These are phyloP conservation scores for Podaxis sp. DNA, from an alignment of 768 basidiomycete species.

Conservation along the genomic window DNA sequence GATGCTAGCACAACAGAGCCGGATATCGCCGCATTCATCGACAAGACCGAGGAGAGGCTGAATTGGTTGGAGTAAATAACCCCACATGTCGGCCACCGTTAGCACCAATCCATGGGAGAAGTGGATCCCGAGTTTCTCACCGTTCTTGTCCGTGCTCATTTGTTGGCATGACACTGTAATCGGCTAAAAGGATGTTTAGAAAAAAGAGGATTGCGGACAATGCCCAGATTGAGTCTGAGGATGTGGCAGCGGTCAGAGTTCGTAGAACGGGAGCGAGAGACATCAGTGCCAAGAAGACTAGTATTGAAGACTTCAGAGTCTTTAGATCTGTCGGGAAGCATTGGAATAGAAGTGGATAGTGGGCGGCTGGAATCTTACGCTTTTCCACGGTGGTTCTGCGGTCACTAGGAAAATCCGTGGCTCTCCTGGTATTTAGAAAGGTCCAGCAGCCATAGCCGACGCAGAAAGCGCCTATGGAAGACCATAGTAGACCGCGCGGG, in stretches of 20 bases:
- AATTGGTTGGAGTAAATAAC: constrained; percentile 19
- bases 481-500: constrained; percentile 66
- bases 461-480: constrained; percentile 60
- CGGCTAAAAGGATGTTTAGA: constrained; percentile 79
- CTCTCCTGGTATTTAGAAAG: constrained; percentile 7
- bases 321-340: constrained; percentile 55
- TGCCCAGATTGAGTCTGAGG: constrained; percentile 97
- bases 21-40: constrained; percentile 90
- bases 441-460: constrained; percentile 64
- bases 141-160: constrained; percentile 52
- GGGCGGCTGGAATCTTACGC: constrained; percentile 1
- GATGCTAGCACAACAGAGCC: constrained; percentile 93
- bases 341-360: constrained; percentile 8
- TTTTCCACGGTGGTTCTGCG: neutral
- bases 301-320: constrained; percentile 74
- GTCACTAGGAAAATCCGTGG: neutral
- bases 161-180: constrained; percentile 58
- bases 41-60: constrained; percentile 80
- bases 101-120: constrained; percentile 13
- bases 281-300: constrained; percentile 87
- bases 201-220: constrained; percentile 82
- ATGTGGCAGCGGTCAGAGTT: constrained; percentile 92
- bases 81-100: constrained; percentile 1
- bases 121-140: constrained; percentile 33
- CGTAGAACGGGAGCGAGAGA: constrained; percentile 88